These are phyloP conservation scores for Camillea tinctor DNA, from an alignment of 2,329 filamentous ascomycete genomes.

Conservation along the genomic window DNA sequence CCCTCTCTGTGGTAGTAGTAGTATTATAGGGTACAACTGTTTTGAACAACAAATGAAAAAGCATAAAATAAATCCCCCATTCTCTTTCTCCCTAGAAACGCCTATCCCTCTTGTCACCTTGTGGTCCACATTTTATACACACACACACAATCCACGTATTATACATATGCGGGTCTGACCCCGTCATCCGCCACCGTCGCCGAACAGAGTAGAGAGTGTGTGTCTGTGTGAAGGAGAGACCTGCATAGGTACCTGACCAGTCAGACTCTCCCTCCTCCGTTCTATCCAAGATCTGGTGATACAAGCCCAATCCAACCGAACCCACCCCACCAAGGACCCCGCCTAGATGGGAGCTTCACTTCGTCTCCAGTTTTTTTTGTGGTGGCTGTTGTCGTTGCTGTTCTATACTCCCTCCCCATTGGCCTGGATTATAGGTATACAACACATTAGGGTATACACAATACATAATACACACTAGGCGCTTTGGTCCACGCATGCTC, in stretches of 20 bases:
- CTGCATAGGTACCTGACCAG: neutral
- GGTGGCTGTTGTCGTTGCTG: neutral
- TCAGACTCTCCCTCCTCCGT: neutral
- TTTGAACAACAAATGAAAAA: too few species aligned
- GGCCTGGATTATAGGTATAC: neutral
- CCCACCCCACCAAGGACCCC: too few species aligned
- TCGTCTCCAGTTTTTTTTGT: neutral
- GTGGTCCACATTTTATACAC: neutral
- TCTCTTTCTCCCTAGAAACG: neutral
- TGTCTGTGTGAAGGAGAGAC: neutral
- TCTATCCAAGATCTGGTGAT: neutral
- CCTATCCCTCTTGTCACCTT: neutral
- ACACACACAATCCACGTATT: neutral
- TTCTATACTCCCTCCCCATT: neutral
- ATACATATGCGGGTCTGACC: neutral
- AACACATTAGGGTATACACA: neutral
- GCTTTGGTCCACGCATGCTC: neutral
- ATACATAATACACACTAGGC: neutral
- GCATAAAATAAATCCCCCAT: neutral
- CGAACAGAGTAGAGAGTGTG: neutral
- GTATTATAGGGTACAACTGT: too few species aligned
- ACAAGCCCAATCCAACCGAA: neutral
- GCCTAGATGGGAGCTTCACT: neutral
- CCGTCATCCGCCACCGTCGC: neutral
- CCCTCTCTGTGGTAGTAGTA: too few species aligned